A percentile compares a stretch with the other conserved stretches of the same genome.
Conservation (phyloP, 2,329 filamentous ascomycete genomes). For the Kalmusia sp. region DNA sequence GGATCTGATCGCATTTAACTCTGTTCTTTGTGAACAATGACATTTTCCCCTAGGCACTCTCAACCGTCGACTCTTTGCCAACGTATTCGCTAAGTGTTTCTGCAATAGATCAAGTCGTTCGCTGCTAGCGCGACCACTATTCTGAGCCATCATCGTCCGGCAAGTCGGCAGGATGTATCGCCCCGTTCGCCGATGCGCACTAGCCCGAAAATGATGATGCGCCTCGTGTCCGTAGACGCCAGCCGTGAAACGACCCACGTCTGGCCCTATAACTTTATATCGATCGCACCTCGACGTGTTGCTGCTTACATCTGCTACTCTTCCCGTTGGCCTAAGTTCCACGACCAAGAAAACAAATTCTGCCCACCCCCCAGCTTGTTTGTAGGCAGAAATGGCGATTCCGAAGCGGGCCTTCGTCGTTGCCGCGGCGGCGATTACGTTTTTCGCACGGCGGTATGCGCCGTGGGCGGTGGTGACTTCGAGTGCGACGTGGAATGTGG, state of each 20-base stretch:
- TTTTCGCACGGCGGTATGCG: constrained; percentile 42
- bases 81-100: too few relatives aligned
- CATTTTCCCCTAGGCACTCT: too few relatives aligned
- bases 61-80: too few relatives aligned
- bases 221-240: background rate
- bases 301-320: background rate
- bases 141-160: constrained; percentile 9
- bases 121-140: background rate
- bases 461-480: constrained; percentile 38
- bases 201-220: constrained; percentile 4
- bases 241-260: constrained; percentile 20
- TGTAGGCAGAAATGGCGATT: constrained; percentile 38
- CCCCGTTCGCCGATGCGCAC: constrained; percentile 4
- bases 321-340: background rate
- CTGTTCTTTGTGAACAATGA: too few relatives aligned
- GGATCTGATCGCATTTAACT: too few relatives aligned
- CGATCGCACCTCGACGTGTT: background rate
- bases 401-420: constrained; percentile 35
- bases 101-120: too few relatives aligned
- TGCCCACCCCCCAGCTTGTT: too few relatives aligned
- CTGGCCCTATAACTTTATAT: constrained; percentile 5
- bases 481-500: constrained; percentile 45
- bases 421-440: constrained; percentile 29
- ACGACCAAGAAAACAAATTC: too few relatives aligned
- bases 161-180: constrained; percentile 2